Evolutionary conservation across 345 rosid genomes (phyloP).

Genomic region (Populus nigra): DNA sequence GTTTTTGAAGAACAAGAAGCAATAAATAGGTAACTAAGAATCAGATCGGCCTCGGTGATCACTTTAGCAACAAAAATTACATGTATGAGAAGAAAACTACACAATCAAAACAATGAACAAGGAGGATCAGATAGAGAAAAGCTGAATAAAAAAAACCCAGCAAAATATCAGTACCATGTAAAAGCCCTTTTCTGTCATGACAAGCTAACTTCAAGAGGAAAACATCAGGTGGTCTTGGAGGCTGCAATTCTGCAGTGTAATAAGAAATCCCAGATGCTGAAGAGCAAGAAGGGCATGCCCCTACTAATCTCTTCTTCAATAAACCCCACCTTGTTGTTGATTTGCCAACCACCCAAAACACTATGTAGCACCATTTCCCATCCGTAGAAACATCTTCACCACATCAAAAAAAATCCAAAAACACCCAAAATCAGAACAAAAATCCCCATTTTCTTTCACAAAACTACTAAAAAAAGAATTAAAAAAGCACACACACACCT

Average conservation of each 20-base stretch:
- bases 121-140: conserved; percentile 1
- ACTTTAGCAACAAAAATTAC: not conserved
- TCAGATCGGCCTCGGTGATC: not conserved
- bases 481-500: not conserved
- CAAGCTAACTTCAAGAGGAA: conserved; percentile 75
- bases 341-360: conserved; percentile 84
- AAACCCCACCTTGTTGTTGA: conserved; percentile 71
- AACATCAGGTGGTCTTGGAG: conserved; percentile 67
- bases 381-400: conserved; percentile 84
- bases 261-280: conserved; percentile 70
- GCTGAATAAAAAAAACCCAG: not conserved
- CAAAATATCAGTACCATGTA: conserved; percentile 53
- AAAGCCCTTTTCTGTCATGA: conserved; percentile 75
- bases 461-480: not conserved
- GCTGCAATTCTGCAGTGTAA: conserved; percentile 52
- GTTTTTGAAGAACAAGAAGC: not conserved
- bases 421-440: not conserved
- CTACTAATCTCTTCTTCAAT: conserved; percentile 77
- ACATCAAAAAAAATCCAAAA: conserved; percentile 18
- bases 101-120: not conserved
- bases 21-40: not conserved
- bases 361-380: conserved; percentile 94
- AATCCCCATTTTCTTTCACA: not conserved
- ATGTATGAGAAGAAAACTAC: not conserved
- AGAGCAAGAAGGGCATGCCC: conserved; percentile 68